Evolutionary conservation across 306 rosid species (phyloP), one percentile per base, ranked within the genome.

Genomic region (Begonia masoniana): DNA sequence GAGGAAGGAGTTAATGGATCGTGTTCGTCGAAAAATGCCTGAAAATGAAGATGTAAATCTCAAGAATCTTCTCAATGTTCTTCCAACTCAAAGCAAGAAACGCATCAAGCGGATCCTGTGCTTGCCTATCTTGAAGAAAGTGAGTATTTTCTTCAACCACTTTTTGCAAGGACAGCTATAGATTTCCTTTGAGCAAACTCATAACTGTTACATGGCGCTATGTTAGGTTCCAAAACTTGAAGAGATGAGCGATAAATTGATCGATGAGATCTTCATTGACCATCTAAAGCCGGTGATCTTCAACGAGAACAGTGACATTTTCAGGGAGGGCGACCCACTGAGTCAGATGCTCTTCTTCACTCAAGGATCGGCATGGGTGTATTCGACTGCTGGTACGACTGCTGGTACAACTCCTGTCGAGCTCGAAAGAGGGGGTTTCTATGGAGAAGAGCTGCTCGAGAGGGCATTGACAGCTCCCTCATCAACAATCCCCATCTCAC

Each of bases 101-200:
- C 7, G n/a, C 4, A 15, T 49, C 49, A 87, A 83, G 73, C 72
- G 69, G 23, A 68, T 68, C 62, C 94, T 87, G 39, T 80, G 84
- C 66, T 43, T 76, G 69, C 64, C 41, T 2, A 1, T 17, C 15
- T 51, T 9, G 4, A 15, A 4, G 10, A 26, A 15, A 21, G 47
- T 58, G 49, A 56, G 60, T 56, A 41, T 41, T 55, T 9, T 43
- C 12, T n/a, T 31, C 24, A 2, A 16, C 19, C 23, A 24, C 46
- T 13, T 54, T 36, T 8, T 13, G 14, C 12, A 12, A 0, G 1
- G 7, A 47, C 7, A 12, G 1, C 17, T 2, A 23, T 7, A 3
- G 2, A 10, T 17, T 51, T 17, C 13, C 55, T 7, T 5, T 2
- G 39, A 31, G 39, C 39, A 31, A 7, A 15, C 23, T 6, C 10